Conservation (phyloP, 257 asterid genomes). For the Solanum verrucosum region DNA sequence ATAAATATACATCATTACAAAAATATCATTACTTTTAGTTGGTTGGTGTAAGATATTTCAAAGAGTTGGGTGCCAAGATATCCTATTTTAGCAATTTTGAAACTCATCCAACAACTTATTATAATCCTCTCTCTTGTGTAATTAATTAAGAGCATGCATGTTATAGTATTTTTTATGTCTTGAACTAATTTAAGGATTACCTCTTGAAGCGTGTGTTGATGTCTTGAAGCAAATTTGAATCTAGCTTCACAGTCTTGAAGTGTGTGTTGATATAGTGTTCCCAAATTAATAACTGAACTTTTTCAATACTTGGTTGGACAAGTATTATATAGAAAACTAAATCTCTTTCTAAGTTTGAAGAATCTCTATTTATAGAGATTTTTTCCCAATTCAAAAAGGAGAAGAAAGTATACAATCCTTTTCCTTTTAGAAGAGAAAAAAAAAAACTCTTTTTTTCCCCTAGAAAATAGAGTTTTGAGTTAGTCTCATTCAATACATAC, state of each 20-base stretch:
- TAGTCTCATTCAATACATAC: not conserved
- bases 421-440: not conserved
- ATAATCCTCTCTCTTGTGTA: not conserved
- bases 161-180: not conserved
- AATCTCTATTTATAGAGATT: too few species aligned
- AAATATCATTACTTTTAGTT: not conserved
- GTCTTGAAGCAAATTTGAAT: too few species aligned
- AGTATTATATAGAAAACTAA: too few species aligned
- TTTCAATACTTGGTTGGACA: not conserved
- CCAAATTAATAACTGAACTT: too few species aligned
- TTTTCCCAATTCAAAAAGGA: not conserved
- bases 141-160: not conserved
- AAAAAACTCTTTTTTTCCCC: too few species aligned
- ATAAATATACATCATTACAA: not conserved
- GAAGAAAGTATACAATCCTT: not conserved
- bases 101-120: not conserved
- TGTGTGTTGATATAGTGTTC: not conserved
- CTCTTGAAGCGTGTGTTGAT: too few species aligned
- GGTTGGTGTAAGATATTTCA: not conserved
- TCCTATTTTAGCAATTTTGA: not conserved
- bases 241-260: not conserved
- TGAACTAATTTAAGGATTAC: too few species aligned
- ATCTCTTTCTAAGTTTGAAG: not conserved
- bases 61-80: not conserved
- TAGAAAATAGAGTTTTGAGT: not conserved